A percentile compares a stretch with the other conserved stretches of the same genome.
phyloP scores from a whole-genome alignment of 176 grass and related monocot species.

The Pontederia paniculata region DNA sequence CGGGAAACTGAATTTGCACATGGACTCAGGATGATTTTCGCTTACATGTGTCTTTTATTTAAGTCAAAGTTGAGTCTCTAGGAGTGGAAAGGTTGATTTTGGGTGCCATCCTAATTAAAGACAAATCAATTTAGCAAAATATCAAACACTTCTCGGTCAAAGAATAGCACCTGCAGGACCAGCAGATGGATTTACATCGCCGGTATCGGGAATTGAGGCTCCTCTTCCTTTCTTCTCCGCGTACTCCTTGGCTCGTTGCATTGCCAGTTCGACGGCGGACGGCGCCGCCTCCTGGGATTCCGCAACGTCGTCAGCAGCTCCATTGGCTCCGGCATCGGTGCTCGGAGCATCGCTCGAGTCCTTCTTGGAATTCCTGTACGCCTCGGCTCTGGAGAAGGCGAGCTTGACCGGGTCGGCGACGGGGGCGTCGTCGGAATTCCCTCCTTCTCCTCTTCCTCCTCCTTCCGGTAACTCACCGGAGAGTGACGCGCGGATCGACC shows the following conservation, averaged over 20 bases:
- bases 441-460: constrained; percentile 6
- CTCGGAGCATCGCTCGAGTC: neutral
- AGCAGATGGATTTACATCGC: neutral
- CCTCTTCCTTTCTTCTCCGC: neutral
- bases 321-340: neutral
- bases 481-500: too few relatives aligned
- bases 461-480: neutral
- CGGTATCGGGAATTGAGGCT: too few relatives aligned
- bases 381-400: constrained; percentile 29
- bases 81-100: too few relatives aligned
- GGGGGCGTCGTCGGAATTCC: neutral
- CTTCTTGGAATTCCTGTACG: constrained; percentile 29
- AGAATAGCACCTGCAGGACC: too few relatives aligned
- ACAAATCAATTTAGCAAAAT: neutral
- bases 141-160: neutral
- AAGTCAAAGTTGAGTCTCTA: too few relatives aligned
- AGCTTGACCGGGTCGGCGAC: constrained; percentile 26
- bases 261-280: neutral
- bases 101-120: too few relatives aligned
- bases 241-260: constrained; percentile 9
- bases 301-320: neutral
- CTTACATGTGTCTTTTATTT: too few relatives aligned
- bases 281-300: neutral
- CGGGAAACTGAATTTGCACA: too few relatives aligned
- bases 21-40: too few relatives aligned